These are phyloP conservation scores for Bondarzewia mesenterica DNA, from an alignment of 1,284 basidiomycete genomes.

Conservation along the genomic window DNA sequence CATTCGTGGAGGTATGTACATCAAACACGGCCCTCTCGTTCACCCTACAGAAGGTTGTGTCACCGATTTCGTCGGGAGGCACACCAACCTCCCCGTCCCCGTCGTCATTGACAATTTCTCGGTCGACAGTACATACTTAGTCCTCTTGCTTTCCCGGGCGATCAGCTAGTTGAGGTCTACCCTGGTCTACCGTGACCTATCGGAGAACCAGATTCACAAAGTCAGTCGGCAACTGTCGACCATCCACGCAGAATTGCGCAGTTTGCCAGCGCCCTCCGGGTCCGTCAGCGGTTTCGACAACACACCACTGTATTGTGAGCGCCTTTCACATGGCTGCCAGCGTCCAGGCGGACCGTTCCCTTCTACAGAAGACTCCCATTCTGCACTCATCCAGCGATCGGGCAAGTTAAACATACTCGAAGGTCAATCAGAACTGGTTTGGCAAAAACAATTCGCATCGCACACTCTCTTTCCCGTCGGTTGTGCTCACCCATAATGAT, in stretches of 20 bases:
- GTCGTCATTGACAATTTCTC: neutral
- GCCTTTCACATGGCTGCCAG: neutral
- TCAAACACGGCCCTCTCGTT: neutral
- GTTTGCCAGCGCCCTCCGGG: neutral
- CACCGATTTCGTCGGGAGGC: neutral
- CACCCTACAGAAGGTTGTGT: neutral
- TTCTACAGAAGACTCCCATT: neutral
- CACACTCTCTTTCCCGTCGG: neutral
- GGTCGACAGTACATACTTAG: neutral
- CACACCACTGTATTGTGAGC: neutral
- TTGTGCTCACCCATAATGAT: neutral
- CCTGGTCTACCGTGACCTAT: neutral
- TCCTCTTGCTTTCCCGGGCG: neutral
- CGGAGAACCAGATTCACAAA: too few species aligned
- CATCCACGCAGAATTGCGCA: neutral
- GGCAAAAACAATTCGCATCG: neutral
- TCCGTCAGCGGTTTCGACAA: neutral
- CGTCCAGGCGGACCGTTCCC: neutral
- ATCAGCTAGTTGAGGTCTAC: neutral
- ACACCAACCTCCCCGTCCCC: neutral
- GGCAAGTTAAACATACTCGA: neutral
- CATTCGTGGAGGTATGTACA: neutral
- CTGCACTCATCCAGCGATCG: neutral
- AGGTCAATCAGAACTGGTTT: neutral
- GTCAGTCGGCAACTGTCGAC: neutral